A percentile compares a stretch with the other conserved stretches of the same genome.
Evolutionary conservation across 306 rosid genomes (phyloP).

Genomic region (Trifolium pratense): DNA sequence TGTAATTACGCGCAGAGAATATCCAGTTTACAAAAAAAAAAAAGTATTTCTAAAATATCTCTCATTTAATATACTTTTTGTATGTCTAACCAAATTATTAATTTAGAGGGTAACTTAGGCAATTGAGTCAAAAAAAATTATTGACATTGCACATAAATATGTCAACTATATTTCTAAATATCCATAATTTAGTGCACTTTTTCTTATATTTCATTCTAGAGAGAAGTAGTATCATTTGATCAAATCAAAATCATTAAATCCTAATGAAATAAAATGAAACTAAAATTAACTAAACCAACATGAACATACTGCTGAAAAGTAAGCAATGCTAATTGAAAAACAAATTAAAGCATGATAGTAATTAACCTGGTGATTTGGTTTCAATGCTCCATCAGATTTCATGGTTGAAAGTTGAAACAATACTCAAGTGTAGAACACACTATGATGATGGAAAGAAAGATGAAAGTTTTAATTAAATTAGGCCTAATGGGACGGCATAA

Average conservation of each 20-base stretch:
- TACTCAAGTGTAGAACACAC: slow-evolving; percentile 29
- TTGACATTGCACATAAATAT: too few relatives aligned
- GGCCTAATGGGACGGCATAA: slow-evolving; percentile 36
- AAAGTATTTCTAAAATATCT: too few relatives aligned
- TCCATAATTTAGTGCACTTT: too few relatives aligned
- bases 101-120: background rate
- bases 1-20: too few relatives aligned
- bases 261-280: slow-evolving; percentile 25
- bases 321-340: background rate
- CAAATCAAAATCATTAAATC: slow-evolving; percentile 17
- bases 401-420: slow-evolving; percentile 39
- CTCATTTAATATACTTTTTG: too few relatives aligned
- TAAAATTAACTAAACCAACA: background rate
- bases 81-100: too few relatives aligned
- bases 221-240: background rate
- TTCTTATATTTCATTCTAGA: too few relatives aligned
- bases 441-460: background rate
- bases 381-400: slow-evolving; percentile 20
- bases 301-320: background rate
- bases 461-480: slow-evolving; percentile 9
- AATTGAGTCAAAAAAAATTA: background rate
- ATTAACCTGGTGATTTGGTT: slow-evolving; percentile 38
- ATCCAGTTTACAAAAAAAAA: too few relatives aligned
- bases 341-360: slow-evolving; percentile 9
- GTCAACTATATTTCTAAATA: too few relatives aligned